Conservation (phyloP, 345 rosid genomes). For the Cardiospermum halicacabum region DNA sequence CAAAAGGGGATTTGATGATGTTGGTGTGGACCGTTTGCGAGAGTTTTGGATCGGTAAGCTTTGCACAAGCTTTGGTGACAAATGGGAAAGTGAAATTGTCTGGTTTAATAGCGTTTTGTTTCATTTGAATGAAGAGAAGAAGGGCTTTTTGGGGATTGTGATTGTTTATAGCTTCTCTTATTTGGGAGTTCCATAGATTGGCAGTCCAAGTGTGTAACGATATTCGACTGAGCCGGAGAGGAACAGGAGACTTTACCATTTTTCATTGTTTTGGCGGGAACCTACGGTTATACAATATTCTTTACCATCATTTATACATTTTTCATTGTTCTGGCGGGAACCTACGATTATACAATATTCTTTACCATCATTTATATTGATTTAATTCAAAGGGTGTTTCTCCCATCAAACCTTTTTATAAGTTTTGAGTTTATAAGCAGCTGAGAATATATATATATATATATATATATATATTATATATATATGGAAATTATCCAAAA, state of each 20-base stretch:
- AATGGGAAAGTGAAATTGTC: conserved; percentile 55
- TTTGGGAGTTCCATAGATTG: conserved; percentile 33
- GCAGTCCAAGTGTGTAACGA: conserved; percentile 12
- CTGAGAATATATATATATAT: no score
- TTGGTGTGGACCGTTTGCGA: conserved; percentile 39
- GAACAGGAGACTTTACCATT: conserved; percentile 26
- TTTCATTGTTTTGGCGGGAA: conserved; percentile 3
- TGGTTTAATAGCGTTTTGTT: conserved; percentile 37
- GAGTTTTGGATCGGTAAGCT: conserved; percentile 19
- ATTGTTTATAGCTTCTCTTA: conserved; percentile 39
- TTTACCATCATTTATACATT: no score
- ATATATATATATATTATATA: no score
- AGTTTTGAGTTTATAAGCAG: no score
- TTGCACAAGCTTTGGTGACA: conserved; percentile 58
- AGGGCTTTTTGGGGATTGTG: conserved; percentile 33
- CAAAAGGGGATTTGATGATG: conserved; percentile 40
- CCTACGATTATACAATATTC: no score
- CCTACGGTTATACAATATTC: no score
- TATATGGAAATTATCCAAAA: no score
- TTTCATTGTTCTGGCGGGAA: conserved; percentile 2
- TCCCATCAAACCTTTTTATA: no score
- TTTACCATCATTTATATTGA: no score
- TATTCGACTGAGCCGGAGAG: conserved; percentile 13
- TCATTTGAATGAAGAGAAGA: conserved; percentile 41
- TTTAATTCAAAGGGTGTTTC: no score